These are phyloP conservation scores for Sporobolus alterniflorus DNA, from an alignment of 202 grass and related monocot species.

Conservation along the genomic window DNA sequence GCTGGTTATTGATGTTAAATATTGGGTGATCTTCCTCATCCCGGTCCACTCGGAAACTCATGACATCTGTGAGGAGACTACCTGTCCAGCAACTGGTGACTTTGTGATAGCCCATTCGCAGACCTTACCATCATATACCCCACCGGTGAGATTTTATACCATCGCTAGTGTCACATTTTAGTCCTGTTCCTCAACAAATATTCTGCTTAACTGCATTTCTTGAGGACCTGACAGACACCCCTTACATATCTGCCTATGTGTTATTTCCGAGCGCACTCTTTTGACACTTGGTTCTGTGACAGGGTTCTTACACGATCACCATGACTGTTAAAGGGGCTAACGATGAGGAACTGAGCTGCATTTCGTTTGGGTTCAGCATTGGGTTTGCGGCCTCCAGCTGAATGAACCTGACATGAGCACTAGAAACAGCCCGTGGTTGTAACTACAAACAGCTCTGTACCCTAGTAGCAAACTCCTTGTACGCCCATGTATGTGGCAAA, in stretches of 20 bases:
- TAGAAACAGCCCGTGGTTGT: conserved; percentile 7
- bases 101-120: conserved; percentile 69
- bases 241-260: not conserved
- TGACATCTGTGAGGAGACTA: conserved; percentile 80
- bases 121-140: conserved; percentile 61
- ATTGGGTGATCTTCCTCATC: conserved; percentile 49
- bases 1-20: conserved; percentile 82
- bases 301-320: conserved; percentile 78
- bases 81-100: conserved; percentile 61
- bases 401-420: conserved; percentile 23
- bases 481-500: not conserved
- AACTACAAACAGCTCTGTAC: conserved; percentile 30
- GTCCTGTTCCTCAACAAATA: not conserved
- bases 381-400: conserved; percentile 51
- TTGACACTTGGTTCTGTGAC: conserved; percentile 2
- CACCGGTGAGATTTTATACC: conserved; percentile 65
- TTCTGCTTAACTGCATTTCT: not conserved
- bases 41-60: conserved; percentile 72
- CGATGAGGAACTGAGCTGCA: conserved; percentile 65
- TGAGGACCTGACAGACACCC: not conserved
- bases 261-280: not conserved
- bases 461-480: not conserved
- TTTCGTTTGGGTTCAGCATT: conserved; percentile 80
- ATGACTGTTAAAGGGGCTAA: conserved; percentile 67
- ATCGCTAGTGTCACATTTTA: not conserved